Base-by-base conservation (phyloP, 805 yeast genomes). In the Novakomyces olei region DNA sequence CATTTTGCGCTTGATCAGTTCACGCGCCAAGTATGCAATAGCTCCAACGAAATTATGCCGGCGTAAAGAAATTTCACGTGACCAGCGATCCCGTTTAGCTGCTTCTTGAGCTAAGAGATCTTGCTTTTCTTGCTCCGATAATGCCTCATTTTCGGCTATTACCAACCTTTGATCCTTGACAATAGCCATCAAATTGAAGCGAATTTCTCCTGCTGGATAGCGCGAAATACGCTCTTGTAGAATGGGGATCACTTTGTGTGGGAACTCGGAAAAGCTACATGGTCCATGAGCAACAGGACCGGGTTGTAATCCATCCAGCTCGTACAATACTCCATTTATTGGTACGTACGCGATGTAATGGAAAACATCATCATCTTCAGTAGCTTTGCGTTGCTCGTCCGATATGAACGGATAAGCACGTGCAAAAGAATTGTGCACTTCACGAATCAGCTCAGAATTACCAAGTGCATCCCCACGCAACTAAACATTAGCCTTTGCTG, bases 1-100 rank as follows among this genome's bases (percentile, higher is more conserved):
- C 53, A 85, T 95, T 20, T 98, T 98, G 98, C 98, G 88, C 46
- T 72, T 65, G 14, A 62, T 53, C 6, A 65, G 49, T 12, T 58
- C 56, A 40, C 57, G 61, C 27, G 61, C 41, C 31, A 68, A 47
- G 39, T 57, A 60, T 27, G 63, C 51, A 5, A 66, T 58, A 23
- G 71, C 48, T 1, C 68, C 68, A 5, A 63, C 54, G 43, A 63
- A 62, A 42, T 69, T 71, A 40, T 60, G 65, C 34, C 64, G 54
- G 36, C 79, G 54, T 38, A 68, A 50, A 29, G 55, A 55, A 40
- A 67, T 68, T 38, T 72, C 78, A 4, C 59, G 50, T 16, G 46
- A 43, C 77, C 76, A 68, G 9, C 45, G 44, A 17, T 53, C 60
- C 34, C 77, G 51, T 46, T 69, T 68, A 25, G 38, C 44, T 15